Evolutionary conservation across 2,329 filamentous ascomycete species (phyloP).

Genomic region (Epichloe typhina): DNA sequence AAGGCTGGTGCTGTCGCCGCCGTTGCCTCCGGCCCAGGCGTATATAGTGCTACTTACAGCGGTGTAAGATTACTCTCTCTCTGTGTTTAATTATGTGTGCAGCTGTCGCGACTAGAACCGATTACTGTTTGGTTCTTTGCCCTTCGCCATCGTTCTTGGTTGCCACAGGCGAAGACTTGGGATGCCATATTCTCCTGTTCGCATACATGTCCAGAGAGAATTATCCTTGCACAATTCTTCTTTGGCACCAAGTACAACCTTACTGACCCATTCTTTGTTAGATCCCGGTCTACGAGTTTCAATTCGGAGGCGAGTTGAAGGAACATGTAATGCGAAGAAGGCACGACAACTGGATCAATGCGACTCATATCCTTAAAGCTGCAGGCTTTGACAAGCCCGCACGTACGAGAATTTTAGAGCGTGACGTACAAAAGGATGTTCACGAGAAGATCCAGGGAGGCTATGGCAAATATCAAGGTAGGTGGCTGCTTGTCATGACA

Average conservation of each 20-base stretch:
- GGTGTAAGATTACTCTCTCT: conserved; percentile 36
- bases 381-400: conserved; percentile 96
- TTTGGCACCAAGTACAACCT: neutral
- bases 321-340: conserved; percentile 93
- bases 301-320: conserved; percentile 64
- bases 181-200: neutral
- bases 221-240: neutral
- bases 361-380: conserved; percentile 96
- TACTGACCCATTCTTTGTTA: conserved; percentile 23
- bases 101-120: neutral
- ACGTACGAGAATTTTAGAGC: conserved; percentile 84
- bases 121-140: neutral
- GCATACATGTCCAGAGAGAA: neutral
- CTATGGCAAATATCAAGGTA: conserved; percentile 96
- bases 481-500: conserved; percentile 6
- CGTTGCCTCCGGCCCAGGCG: conserved; percentile 29
- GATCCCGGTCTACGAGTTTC: conserved; percentile 92
- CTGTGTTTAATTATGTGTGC: neutral
- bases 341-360: conserved; percentile 95
- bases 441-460: conserved; percentile 99
- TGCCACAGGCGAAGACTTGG: neutral
- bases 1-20: conserved; percentile 24
- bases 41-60: conserved; percentile 58
- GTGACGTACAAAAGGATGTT: conserved; percentile 89
- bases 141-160: neutral